Conservation (phyloP, 2,329 filamentous ascomycete species). For the Dactylella cylindrospora region DNA sequence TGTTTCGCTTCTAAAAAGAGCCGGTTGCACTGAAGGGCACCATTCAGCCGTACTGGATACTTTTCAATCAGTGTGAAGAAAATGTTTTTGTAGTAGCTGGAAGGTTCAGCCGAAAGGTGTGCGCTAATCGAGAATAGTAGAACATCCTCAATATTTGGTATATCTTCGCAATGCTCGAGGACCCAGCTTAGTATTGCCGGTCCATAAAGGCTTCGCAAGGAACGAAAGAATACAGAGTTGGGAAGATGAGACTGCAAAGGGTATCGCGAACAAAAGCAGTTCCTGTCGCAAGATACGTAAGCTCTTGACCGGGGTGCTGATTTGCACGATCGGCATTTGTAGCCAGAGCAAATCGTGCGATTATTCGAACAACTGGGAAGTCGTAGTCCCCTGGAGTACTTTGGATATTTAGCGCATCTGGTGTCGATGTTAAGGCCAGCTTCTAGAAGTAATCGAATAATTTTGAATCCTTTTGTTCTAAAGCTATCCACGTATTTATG, state of each 20-base stretch:
- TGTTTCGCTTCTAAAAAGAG: slow-evolving; percentile 14
- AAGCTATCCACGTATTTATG: too few species aligned
- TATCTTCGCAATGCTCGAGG: not conserved
- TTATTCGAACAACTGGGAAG: not conserved
- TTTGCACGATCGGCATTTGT: not conserved
- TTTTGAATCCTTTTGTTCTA: not conserved
- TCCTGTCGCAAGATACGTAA: not conserved
- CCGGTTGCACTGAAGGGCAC: not conserved
- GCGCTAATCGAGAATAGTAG: slow-evolving; percentile 1
- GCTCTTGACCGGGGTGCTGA: not conserved
- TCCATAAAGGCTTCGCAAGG: not conserved
- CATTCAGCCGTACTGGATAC: not conserved
- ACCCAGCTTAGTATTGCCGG: not conserved
- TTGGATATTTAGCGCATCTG: not conserved
- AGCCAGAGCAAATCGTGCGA: not conserved
- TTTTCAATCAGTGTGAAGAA: not conserved
- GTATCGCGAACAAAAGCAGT: slow-evolving; percentile 2
- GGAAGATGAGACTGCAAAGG: too few species aligned
- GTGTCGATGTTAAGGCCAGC: not conserved
- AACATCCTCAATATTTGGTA: slow-evolving; percentile 2
- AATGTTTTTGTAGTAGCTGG: not conserved
- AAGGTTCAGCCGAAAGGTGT: not conserved
- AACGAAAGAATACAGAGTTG: too few species aligned
- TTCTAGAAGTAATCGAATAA: not conserved
- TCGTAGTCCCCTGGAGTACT: not conserved